Evolutionary conservation across 441 rosid genomes (phyloP), one percentile per base, ranked within the genome.

Genomic region (Populus trichocarpa): DNA sequence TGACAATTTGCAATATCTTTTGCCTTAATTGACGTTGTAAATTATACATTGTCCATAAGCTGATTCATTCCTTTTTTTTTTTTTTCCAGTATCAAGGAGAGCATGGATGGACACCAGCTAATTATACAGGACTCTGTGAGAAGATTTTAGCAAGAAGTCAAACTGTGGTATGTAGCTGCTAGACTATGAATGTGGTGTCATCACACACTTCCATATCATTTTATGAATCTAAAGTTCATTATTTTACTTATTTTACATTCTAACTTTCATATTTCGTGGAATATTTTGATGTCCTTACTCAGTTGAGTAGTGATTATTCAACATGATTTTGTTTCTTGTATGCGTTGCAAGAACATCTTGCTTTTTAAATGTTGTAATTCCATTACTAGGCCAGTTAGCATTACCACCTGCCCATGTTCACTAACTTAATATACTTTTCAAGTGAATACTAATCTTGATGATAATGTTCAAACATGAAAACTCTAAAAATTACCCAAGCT

Each of bases 111-210:
- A 81, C 68, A 59, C 98, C 98, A 26, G 86, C 91, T 33, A 92
- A 89, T 83, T 96, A 96, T 81, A 88, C 93, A 32, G 99, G 98
- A 72, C 88, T 96, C 7, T 93, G 97, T 50, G 98, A 96, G 88
- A 96, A 94, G 89, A 84, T 96, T 79, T 82, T 94, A 72, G 89
- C 98, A 8, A 96, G 93, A 91, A 94, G 99, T 85, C 98, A 96
- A 83, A 89, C 96, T 25, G 94, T 96, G 97, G 99, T 96, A 90
- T 79, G 97, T 84, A 83, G 69, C 73, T 69, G 18, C 70, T 75
- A 46, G 74, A 74, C 70, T 16, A 75, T 61, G 69, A 11, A 12
- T 73, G 6, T 75, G 67, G 18, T 57, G 73, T 32, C 71, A 53
- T 33, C 25, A 20, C 10, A 30, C 67, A 25, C 3, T 77, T 28